Evolutionary conservation across 805 yeast species (phyloP), one percentile per base, ranked within the genome.

Genomic region (Metschnikowia reukaufii): DNA sequence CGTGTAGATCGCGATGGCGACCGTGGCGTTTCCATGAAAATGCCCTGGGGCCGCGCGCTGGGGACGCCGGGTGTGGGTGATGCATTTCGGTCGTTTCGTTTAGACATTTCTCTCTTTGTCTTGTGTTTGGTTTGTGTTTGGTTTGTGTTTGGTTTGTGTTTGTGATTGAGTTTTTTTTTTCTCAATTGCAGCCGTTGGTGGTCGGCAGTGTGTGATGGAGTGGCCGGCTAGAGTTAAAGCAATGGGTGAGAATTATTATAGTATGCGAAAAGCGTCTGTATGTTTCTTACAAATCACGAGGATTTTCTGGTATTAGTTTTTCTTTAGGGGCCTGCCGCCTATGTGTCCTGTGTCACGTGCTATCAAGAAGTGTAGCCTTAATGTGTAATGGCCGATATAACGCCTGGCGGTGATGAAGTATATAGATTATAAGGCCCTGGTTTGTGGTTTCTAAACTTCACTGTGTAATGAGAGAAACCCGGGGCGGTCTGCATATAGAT

Each of bases 1-100:
- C 73, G 54, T 0, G 77, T 72, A 23, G 75, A 69, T 39, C 74
- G 58, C 4, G 74, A 65, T 4, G 77, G 76, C 25, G 76, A 70
- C 9, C 61, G 49, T 3, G 77, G 77, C 1, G 77, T 72, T 47
- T 70, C 55, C 25, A 48, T 17, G 30, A 36, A 45, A 16, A 39
- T 29, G 2, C 36, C 33, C 9, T 30, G 34, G 7, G 29, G 5
- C 6, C 34, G 30, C 19, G 29, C 17, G 9, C 17, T n/a, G 12
- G 23, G 16, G 6, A 18, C 35, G 34, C 36, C 23, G 21, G 44
- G 48, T 12, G 48, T 30, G 36, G 48, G 48, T 9, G 48, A 39
- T n/a, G 13, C 39, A 18, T 27, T 27, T 18, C 30, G 37, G 25
- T 43, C 42, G 18, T 18, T 15, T 16, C 43, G 39, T 18, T 30